Conservation (phyloP, 2,329 filamentous ascomycete species). For the Colletotrichum coccodes region DNA sequence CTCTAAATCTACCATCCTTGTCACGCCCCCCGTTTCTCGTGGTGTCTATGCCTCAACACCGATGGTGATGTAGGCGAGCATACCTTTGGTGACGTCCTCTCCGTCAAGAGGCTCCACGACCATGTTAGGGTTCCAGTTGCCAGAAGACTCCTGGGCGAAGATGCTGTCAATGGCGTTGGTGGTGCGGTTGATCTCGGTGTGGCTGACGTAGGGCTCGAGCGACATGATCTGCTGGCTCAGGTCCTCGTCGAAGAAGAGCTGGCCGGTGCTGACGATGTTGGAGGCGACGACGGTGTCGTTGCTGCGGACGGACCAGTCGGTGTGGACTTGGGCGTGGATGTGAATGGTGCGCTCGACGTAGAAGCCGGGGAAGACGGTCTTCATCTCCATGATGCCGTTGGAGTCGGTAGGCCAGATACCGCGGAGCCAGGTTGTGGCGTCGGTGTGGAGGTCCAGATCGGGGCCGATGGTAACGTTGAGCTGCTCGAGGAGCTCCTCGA, state of each 20-base stretch:
- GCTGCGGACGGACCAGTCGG: conserved; percentile 42
- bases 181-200: conserved; percentile 41
- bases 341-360: conserved; percentile 58
- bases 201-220: conserved; percentile 56
- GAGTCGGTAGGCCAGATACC: conserved; percentile 35
- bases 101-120: conserved; percentile 22
- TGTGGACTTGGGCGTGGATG: conserved; percentile 55
- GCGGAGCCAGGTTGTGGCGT: conserved; percentile 25
- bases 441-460: conserved; percentile 22
- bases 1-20: no score
- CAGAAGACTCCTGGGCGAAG: conserved; percentile 3
- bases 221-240: conserved; percentile 52
- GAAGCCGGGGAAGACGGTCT: conserved; percentile 56
- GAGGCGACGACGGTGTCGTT: conserved; percentile 29
- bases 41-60: conserved; percentile 12
- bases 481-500: conserved; percentile 24
- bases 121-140: conserved; percentile 26
- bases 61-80: conserved; percentile 25
- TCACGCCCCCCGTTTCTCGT: no score
- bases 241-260: conserved; percentile 26
- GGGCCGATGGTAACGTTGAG: conserved; percentile 25
- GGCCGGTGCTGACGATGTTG: conserved; percentile 43
- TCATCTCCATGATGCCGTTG: conserved; percentile 46
- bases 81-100: conserved; percentile 21
- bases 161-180: conserved; percentile 24